Conservation (phyloP, 345 rosid species). For the Hypericum perforatum region DNA sequence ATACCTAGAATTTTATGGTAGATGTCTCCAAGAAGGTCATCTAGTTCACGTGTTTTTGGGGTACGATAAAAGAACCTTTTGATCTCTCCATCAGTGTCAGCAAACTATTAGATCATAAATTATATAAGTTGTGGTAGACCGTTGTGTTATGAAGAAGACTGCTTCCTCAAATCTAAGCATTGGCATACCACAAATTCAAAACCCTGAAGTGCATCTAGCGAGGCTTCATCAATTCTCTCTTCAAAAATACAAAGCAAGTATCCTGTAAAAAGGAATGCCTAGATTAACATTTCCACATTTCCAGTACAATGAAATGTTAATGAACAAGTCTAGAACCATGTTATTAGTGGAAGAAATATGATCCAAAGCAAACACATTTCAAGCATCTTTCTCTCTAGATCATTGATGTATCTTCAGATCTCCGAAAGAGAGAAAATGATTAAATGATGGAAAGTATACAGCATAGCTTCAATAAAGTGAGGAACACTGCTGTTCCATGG, state of each 20-base stretch:
- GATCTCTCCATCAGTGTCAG: conserved; percentile 62
- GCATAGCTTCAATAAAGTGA: too few species aligned
- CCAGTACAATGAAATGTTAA: not conserved
- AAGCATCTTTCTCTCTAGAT: too few species aligned
- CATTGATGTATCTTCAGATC: too few species aligned
- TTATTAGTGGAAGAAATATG: too few species aligned
- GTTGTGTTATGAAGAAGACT: not conserved
- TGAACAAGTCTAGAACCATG: too few species aligned
- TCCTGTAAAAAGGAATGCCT: conserved; percentile 25
- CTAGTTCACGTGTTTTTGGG: conserved; percentile 80
- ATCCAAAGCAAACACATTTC: too few species aligned
- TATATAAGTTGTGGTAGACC: conserved; percentile 5
- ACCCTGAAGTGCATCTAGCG: conserved; percentile 39
- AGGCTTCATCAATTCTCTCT: conserved; percentile 56
- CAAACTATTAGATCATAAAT: conserved; percentile 37
- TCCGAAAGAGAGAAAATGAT: too few species aligned
- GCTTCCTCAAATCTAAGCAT: conserved; percentile 5
- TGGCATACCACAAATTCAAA: conserved; percentile 67
- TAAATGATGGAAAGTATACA: too few species aligned
- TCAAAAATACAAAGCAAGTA: conserved; percentile 80
- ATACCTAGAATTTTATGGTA: conserved; percentile 83
- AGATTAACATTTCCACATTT: conserved; percentile 1
- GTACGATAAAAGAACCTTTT: conserved; percentile 74
- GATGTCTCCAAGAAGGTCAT: conserved; percentile 81
- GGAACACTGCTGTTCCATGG: too few species aligned